phyloP scores from a whole-genome alignment of 495 filamentous ascomycete species.

The Penicillium lagena region DNA sequence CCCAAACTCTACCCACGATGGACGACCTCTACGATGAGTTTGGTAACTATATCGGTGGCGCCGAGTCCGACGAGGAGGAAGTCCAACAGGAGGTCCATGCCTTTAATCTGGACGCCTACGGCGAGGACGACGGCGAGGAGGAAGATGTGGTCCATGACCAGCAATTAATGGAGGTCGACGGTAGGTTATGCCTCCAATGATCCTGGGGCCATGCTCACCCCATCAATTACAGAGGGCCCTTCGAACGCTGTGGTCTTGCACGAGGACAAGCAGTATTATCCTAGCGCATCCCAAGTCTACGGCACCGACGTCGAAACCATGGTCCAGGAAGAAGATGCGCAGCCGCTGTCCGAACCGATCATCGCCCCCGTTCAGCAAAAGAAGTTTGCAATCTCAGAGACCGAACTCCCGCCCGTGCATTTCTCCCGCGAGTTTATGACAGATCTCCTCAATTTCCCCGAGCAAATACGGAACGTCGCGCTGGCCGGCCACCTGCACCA shows the following conservation, averaged over 20 bases:
- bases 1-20: constrained; percentile 42
- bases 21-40: constrained; percentile 90
- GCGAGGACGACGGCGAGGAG: constrained; percentile 62
- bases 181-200: constrained; percentile 31
- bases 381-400: constrained; percentile 91
- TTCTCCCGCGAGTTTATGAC: constrained; percentile 91
- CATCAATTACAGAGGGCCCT: constrained; percentile 63
- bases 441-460: constrained; percentile 92
- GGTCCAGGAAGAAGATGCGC: constrained; percentile 96
- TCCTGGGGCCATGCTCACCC: constrained; percentile 8
- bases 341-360: constrained; percentile 85
- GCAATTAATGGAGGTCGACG: constrained; percentile 92
- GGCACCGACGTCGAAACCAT: constrained; percentile 89
- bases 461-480: constrained; percentile 88
- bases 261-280: constrained; percentile 99
- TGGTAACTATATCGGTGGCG: constrained; percentile 93
- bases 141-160: constrained; percentile 54
- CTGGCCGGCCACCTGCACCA: constrained; percentile 92
- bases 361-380: constrained; percentile 89
- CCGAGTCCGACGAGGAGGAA: constrained; percentile 81
- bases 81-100: constrained; percentile 50
- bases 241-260: constrained; percentile 95
- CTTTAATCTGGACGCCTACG: constrained; percentile 56
- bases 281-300: constrained; percentile 90
- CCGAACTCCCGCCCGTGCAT: constrained; percentile 78